Evolutionary conservation across 495 filamentous ascomycete genomes (phyloP), one percentile per base, ranked within the genome.

Genomic region (Hypoxylon fragiforme): DNA sequence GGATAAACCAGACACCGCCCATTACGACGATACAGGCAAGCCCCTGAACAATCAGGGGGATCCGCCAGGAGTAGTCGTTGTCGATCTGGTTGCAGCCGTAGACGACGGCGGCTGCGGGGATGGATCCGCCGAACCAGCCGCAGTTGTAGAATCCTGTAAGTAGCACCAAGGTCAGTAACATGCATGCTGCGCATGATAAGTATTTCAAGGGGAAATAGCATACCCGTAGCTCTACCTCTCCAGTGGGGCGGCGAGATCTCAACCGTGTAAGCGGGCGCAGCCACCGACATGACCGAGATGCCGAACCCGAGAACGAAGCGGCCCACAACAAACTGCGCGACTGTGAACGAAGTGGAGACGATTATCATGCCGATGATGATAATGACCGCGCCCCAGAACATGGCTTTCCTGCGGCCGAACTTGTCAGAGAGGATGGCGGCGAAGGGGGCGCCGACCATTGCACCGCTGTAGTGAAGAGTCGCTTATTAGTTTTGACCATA

Each of bases 1-100:
- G 82, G 16, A 87, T 77, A 60, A 87, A 81, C 62, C 83, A 72
- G 50, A 87, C 68, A 22, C 70, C 70, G 12, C 57, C 46, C 58
- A 79, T 71, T 46, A 85, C 70, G 30, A 86, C 62, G 19, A 72
- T 15, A 60, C 76, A 76, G 15, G 73, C 64, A 22, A 72, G 59
- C 9, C 69, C 61, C 66, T 80, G 77, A 7, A 76, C 51, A 14
- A 76, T 74, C n/a, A 77, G 44, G 5, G 77, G 77, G 15, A 78
- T 65, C 18, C 73, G 66, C 76, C 75, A 80, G 35, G 71, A 66
- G 38, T 63, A 72, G 50, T 77, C 47, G 56, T 55, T 73, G 15
- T 65, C 55, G 20, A 80, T 70, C 40, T 59, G 64, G 47, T 72
- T 71, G 63, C 62, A 70, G 44, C 73, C 77, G 32, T 72, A 78